A percentile compares a stretch with the other conserved stretches of the same genome.
These are phyloP conservation scores for Bolboschoenoplectus hybrid DNA, from an alignment of 202 grass and related monocot species.

Conservation along the genomic window DNA sequence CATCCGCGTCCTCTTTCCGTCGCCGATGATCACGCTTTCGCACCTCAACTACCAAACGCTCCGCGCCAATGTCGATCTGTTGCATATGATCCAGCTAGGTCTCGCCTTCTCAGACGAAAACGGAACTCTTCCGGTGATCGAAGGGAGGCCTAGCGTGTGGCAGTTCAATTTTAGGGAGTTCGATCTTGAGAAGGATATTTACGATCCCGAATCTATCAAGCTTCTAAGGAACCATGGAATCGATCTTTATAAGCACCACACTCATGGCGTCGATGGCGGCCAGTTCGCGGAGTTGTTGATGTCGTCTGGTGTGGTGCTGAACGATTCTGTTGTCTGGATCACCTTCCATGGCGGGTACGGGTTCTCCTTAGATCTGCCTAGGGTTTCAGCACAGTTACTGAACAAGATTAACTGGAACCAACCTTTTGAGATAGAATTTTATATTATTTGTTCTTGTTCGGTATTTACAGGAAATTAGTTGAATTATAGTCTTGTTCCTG, in stretches of 20 bases:
- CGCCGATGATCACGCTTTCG: not conserved
- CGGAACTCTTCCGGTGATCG: conserved; percentile 53
- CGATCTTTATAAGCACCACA: conserved; percentile 61
- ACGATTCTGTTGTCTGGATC: conserved; percentile 59
- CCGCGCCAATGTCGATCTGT: conserved; percentile 67
- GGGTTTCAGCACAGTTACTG: conserved; percentile 10
- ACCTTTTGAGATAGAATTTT: not conserved
- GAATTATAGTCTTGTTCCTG: not conserved
- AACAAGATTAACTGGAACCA: not conserved
- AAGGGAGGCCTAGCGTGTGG: conserved; percentile 55
- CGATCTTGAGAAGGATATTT: conserved; percentile 48
- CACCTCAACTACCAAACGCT: conserved; percentile 67
- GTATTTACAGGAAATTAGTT: not conserved
- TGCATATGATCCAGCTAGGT: conserved; percentile 90
- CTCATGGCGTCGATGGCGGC: conserved; percentile 49
- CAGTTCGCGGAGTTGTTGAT: conserved; percentile 86
- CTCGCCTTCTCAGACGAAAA: conserved; percentile 61
- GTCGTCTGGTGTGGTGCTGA: conserved; percentile 78
- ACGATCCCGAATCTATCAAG: conserved; percentile 62
- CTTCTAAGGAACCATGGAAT: conserved; percentile 62
- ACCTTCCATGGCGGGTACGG: conserved; percentile 80
- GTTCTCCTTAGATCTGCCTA: not conserved
- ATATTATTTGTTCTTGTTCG: not conserved
- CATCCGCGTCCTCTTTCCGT: conserved; percentile 35
- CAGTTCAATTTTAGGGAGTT: conserved; percentile 97